Conservation (phyloP, 257 asterid genomes). For the Sherardia arvensis region DNA sequence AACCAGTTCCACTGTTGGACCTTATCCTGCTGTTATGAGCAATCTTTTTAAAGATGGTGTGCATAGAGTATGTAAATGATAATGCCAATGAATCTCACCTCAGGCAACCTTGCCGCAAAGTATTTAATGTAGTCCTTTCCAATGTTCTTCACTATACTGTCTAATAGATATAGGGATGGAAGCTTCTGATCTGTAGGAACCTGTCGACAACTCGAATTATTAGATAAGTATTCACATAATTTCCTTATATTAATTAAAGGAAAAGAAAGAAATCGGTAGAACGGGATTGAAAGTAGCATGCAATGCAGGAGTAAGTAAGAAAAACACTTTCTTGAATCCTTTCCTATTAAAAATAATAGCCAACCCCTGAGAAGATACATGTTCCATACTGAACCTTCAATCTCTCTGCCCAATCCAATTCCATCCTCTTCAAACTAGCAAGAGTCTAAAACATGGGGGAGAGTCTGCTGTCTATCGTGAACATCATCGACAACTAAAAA, state of each 20-base stretch:
- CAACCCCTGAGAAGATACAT: not conserved
- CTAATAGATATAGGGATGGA: slow-evolving; percentile 89
- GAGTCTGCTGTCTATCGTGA: not conserved
- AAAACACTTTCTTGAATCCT: not conserved
- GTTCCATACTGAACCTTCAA: not conserved
- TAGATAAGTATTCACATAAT: slow-evolving; percentile 8
- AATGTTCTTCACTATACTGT: slow-evolving; percentile 95
- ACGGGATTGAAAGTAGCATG: not conserved
- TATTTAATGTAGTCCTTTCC: slow-evolving; percentile 85
- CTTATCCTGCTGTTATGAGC: too few relatives aligned
- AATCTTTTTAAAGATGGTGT: too few relatives aligned
- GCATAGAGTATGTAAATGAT: not conserved
- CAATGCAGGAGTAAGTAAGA: not conserved
- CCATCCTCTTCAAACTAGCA: not conserved
- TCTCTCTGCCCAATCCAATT: not conserved
- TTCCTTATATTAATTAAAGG: not conserved
- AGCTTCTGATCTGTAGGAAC: slow-evolving; percentile 85
- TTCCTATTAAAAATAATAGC: not conserved
- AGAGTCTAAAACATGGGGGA: not conserved
- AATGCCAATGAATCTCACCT: slow-evolving; percentile 41
- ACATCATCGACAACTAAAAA: not conserved
- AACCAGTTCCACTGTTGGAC: not conserved
- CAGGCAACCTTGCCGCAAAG: slow-evolving; percentile 66
- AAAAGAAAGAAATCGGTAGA: not conserved
- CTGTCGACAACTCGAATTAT: slow-evolving; percentile 41